Percentiles rank a stretch among this genome's conserved stretches.
These are phyloP conservation scores for Amniculicola lignicola DNA, from an alignment of 495 filamentous ascomycete genomes.

Conservation along the genomic window DNA sequence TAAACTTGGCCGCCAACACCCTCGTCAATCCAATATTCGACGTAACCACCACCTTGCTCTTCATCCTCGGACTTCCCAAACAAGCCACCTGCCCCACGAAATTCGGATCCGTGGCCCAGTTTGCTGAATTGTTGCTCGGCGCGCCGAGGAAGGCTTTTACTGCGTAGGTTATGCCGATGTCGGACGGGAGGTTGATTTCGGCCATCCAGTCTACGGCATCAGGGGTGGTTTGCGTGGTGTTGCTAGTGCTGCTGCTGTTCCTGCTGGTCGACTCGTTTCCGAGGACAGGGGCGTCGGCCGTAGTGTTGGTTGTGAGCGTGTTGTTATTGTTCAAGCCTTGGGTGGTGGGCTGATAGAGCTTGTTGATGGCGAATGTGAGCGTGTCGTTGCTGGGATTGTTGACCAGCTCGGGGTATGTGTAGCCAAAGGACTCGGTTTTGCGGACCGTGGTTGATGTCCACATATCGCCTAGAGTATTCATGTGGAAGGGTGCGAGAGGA, in stretches of 20 bases:
- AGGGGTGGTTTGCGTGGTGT: too few relatives aligned
- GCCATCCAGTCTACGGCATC: conserved; percentile 22
- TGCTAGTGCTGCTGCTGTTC: too few relatives aligned
- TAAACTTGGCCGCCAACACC: conserved; percentile 11
- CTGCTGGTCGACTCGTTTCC: not conserved
- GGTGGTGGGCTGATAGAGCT: conserved; percentile 15
- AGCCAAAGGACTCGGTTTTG: conserved; percentile 42
- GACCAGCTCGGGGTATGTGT: conserved; percentile 51
- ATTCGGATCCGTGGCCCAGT: conserved; percentile 24
- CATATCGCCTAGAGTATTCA: conserved; percentile 34
- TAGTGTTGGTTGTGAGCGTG: conserved; percentile 1
- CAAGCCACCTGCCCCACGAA: conserved; percentile 21
- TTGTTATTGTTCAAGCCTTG: conserved; percentile 21
- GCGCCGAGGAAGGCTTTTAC: conserved; percentile 21
- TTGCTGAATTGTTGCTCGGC: not conserved
- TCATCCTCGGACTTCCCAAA: conserved; percentile 1
- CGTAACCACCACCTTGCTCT: conserved; percentile 12
- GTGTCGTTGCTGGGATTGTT: conserved; percentile 29
- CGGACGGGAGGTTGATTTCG: conserved; percentile 21
- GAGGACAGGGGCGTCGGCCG: not conserved
- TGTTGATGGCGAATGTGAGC: conserved; percentile 14
- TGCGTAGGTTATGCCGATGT: conserved; percentile 16
- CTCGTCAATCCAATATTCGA: conserved; percentile 16
- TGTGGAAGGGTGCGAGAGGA: conserved; percentile 39
- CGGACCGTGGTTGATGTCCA: conserved; percentile 39